Percentiles rank a stretch among this genome's conserved stretches.
Conservation (phyloP, 2,329 filamentous ascomycete species). For the Lecanicillium sp. region DNA sequence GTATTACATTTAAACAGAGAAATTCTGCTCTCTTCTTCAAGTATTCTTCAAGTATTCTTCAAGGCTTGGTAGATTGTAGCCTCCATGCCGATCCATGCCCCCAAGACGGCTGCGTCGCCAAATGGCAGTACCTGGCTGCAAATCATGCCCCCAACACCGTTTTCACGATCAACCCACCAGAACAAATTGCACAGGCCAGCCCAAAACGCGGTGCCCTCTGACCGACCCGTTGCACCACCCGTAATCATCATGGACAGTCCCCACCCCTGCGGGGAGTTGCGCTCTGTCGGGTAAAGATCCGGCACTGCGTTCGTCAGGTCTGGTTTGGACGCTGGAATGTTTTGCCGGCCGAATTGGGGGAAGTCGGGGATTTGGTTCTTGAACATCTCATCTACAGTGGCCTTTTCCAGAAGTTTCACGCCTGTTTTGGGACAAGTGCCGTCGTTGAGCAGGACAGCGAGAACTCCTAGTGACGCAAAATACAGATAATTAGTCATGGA, state of each 20-base stretch:
- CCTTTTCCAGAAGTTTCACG: conserved; percentile 41
- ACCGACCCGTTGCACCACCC: conserved; percentile 43
- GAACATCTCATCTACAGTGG: conserved; percentile 58
- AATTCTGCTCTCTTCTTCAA: too few species aligned
- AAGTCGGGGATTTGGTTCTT: conserved; percentile 51
- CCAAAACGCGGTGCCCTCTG: conserved; percentile 45
- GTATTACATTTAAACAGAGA: too few species aligned
- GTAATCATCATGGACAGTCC: conserved; percentile 52
- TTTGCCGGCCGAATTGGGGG: conserved; percentile 42
- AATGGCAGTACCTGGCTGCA: conserved; percentile 44
- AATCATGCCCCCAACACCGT: conserved; percentile 46
- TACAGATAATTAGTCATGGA: neutral
- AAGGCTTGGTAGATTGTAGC: conserved; percentile 25
- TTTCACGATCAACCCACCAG: conserved; percentile 57
- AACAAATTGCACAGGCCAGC: conserved; percentile 52
- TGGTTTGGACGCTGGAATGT: conserved; percentile 38
- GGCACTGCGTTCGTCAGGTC: conserved; percentile 37
- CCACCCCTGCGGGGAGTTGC: conserved; percentile 54
- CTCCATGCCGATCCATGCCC: conserved; percentile 32
- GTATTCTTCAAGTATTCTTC: neutral
- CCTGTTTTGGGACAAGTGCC: conserved; percentile 52
- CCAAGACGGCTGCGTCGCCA: conserved; percentile 31
- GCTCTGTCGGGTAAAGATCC: conserved; percentile 40
- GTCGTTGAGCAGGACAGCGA: conserved; percentile 56
- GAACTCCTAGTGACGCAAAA: conserved; percentile 35